Conservation (phyloP, 2,329 filamentous ascomycete species). For the Claviceps sp. region DNA sequence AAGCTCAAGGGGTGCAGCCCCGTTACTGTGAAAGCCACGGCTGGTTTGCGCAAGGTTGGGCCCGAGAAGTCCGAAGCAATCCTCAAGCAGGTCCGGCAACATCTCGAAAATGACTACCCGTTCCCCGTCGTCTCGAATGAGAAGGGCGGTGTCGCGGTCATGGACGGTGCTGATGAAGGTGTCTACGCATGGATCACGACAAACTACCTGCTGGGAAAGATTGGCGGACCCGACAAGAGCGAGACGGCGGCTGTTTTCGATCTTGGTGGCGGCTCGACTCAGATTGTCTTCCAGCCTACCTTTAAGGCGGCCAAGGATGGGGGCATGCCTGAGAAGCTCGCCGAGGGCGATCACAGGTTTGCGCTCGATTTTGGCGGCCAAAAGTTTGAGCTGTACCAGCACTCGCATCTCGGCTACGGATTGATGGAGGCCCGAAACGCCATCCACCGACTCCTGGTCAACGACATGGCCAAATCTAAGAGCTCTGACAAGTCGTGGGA, state of each 20-base stretch:
- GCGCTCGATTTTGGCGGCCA: slow-evolving; percentile 79
- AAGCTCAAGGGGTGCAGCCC: slow-evolving; percentile 85
- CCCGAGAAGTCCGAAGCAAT: slow-evolving; percentile 70
- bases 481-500: slow-evolving; percentile 53
- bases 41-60: slow-evolving; percentile 79
- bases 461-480: slow-evolving; percentile 54
- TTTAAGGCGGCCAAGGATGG: slow-evolving; percentile 61
- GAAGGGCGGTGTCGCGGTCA: slow-evolving; percentile 82
- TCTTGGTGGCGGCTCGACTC: slow-evolving; percentile 89
- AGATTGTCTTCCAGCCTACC: slow-evolving; percentile 96
- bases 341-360: slow-evolving; percentile 93
- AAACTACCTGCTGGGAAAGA: slow-evolving; percentile 96
- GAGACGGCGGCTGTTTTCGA: slow-evolving; percentile 93
- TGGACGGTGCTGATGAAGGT: slow-evolving; percentile 94
- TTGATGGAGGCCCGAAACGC: slow-evolving; percentile 88
- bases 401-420: slow-evolving; percentile 94
- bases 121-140: slow-evolving; percentile 85
- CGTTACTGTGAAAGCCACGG: slow-evolving; percentile 94
- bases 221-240: slow-evolving; percentile 79
- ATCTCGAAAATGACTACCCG: slow-evolving; percentile 79
- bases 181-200: slow-evolving; percentile 99
- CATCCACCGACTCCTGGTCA: slow-evolving; percentile 63
- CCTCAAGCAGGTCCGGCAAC: slow-evolving; percentile 66
- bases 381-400: slow-evolving; percentile 88
- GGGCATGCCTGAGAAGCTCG: slow-evolving; percentile 74